Percentiles rank a stretch among this genome's conserved stretches.
phyloP scores from a whole-genome alignment of 352 stramenopile genomes.

The Thalassiosira livingstoniorum region DNA sequence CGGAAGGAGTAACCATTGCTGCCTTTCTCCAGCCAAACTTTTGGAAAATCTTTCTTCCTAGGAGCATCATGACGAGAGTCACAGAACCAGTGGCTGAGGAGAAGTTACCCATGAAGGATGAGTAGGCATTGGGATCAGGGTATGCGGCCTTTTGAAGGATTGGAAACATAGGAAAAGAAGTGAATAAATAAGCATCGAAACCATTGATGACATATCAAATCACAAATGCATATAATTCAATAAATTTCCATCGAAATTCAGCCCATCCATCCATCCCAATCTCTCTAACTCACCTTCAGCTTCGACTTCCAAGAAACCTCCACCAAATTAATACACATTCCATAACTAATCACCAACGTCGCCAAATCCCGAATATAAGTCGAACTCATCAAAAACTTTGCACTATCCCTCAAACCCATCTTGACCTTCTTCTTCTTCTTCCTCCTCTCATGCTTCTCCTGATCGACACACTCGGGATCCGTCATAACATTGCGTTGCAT shows the following conservation, averaged over 20 bases:
- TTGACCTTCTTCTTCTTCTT: constrained; percentile 84
- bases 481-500: constrained; percentile 85
- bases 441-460: constrained; percentile 64
- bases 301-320: constrained; percentile 91
- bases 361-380: constrained; percentile 89
- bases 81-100: constrained; percentile 84
- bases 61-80: constrained; percentile 90
- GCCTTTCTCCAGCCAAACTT: constrained; percentile 89
- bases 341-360: constrained; percentile 89
- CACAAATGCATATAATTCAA: too few relatives aligned
- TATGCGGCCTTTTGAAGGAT: constrained; percentile 83
- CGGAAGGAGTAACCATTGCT: constrained; percentile 87
- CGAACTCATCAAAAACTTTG: constrained; percentile 87
- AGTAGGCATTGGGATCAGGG: constrained; percentile 90
- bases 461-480: constrained; percentile 75
- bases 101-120: constrained; percentile 91
- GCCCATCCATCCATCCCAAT: neutral
- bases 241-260: neutral
- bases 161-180: neutral
- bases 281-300: constrained; percentile 74
- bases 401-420: constrained; percentile 86
- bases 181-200: neutral
- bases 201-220: too few relatives aligned
- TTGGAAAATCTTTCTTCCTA: constrained; percentile 88
- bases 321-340: constrained; percentile 92